Percentiles rank a stretch among this genome's conserved stretches.
Conservation (phyloP, 129 eudicot species). For the Apium graveolens region DNA sequence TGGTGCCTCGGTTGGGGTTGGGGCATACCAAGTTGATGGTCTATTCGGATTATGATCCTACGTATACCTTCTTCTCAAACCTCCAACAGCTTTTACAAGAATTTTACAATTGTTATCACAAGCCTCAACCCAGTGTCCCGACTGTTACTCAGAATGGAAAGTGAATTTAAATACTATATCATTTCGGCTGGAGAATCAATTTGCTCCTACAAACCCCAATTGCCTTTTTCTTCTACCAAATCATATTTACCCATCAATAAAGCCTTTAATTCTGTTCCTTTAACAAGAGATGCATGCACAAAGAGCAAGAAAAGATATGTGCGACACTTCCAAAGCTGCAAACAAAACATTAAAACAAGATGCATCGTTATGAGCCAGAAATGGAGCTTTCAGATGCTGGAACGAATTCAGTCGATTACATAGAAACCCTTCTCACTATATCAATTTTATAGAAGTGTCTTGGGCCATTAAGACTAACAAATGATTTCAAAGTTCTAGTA, state of each 20-base stretch:
- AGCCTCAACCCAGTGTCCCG: constrained; percentile 1
- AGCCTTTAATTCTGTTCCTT: background rate
- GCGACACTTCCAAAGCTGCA: constrained; percentile 3
- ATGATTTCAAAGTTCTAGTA: background rate
- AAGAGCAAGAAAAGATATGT: background rate
- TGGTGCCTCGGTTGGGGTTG: constrained; percentile 26
- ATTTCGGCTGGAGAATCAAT: too few relatives aligned
- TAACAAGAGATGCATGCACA: background rate
- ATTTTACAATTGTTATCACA: background rate
- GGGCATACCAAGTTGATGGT: constrained; percentile 19
- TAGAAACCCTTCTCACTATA: background rate
- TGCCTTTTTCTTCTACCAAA: background rate
- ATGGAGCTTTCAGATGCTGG: background rate
- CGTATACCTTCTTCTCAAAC: background rate
- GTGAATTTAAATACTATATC: background rate
- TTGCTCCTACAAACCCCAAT: background rate
- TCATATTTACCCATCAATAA: background rate
- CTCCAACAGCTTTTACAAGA: background rate
- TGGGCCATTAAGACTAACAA: background rate
- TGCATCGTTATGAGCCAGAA: background rate
- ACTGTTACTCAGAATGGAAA: background rate
- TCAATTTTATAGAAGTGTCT: background rate
- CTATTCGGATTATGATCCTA: background rate
- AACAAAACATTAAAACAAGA: background rate
- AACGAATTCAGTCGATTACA: background rate